Base-by-base conservation (phyloP, 768 basidiomycete genomes). In the Hydnomerulius pinastri region DNA sequence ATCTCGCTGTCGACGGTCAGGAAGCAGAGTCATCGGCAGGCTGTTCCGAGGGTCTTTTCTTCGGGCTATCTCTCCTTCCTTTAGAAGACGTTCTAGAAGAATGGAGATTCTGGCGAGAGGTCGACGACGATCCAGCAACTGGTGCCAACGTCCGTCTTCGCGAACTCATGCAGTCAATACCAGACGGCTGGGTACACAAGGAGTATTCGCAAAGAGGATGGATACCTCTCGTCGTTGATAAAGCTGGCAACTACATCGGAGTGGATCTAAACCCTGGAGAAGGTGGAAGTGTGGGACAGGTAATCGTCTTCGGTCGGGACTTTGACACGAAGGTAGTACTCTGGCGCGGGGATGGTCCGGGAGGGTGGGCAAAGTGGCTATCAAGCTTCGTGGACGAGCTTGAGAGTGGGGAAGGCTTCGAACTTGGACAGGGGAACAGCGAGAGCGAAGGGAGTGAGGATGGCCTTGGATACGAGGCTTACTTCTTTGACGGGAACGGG, bases 271-370 rank as follows among this genome's bases (percentile, higher is more conserved):
- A 88, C 69, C 96, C 96, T 7, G 90, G 66, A 8, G 83, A 86
- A 63, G 71, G 72, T 40, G 94, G 93, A 37, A 72, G 79, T 8
- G 75, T 78, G 47, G 97, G 97, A 6, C 97, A 99, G 66, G 96
- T 98, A 40, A 97, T 99, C 50, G 86, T 98, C 42, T 99, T 98
- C 67, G 97, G 97, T n/a, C 82, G 97, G 43, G 97, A 98, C 65
- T 98, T 98, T 69, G 97, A 99, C 70, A 89, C 92, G 10, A 99
- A 99, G 66, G 91, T 97, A 30, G 95, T 98, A 35, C 75, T 98
- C 39, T 98, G 88, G 85, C 77, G 81, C 44, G 97, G 97, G 7
- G 93, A 98, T 50, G 93, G 94, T 7, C 78, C 81, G 13, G 85
- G 80, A 9, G 97, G 96, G 4, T 99, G 97, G 96, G 97, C 92